These are phyloP conservation scores for Ziziphus jujuba DNA, from an alignment of 306 rosid species.

Conservation along the genomic window DNA sequence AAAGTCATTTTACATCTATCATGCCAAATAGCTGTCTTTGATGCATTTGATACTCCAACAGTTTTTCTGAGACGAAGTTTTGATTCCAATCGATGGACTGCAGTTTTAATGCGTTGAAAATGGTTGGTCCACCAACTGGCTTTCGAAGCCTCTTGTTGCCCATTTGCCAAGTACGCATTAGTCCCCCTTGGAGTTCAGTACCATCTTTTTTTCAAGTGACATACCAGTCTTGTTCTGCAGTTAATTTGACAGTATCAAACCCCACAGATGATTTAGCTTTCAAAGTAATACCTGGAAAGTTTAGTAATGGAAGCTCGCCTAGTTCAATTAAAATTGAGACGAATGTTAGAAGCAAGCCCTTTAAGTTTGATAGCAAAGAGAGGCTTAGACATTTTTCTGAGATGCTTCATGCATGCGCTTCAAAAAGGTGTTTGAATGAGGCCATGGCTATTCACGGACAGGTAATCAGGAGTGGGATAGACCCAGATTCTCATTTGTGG, in stretches of 20 bases:
- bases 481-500: constrained; percentile 42
- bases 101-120: constrained; percentile 21
- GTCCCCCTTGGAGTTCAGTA: constrained; percentile 11
- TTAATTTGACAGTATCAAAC: constrained; percentile 3
- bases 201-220: constrained; percentile 13
- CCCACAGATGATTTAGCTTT: constrained; percentile 3
- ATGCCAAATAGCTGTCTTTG: not conserved
- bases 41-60: not conserved
- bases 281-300: not conserved
- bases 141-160: constrained; percentile 20
- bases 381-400: constrained; percentile 30
- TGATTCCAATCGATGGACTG: constrained; percentile 25
- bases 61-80: not conserved
- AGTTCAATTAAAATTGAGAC: constrained; percentile 14
- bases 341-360: constrained; percentile 6
- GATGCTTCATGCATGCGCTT: constrained; percentile 31
- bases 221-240: constrained; percentile 9
- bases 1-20: too few relatives aligned
- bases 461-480: constrained; percentile 30
- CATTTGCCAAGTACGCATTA: constrained; percentile 8
- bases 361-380: constrained; percentile 12
- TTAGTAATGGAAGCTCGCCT: not conserved
- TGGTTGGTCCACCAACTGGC: constrained; percentile 16
- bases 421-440: constrained; percentile 27
- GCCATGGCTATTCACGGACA: constrained; percentile 42